A percentile compares a stretch with the other conserved stretches of the same genome.
Conservation (phyloP, 257 asterid genomes). For the Linaria vulgaris region DNA sequence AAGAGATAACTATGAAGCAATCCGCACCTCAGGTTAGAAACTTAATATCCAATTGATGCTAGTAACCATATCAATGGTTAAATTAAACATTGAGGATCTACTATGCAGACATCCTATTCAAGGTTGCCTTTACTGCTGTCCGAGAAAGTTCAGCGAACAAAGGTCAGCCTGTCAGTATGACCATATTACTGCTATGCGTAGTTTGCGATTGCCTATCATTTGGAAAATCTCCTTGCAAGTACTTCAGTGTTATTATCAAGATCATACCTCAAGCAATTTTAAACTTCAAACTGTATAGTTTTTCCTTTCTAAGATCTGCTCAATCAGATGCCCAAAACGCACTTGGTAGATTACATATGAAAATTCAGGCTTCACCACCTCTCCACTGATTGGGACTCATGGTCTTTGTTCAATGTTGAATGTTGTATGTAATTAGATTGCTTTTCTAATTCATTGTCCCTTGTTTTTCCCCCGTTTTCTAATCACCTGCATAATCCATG, state of each 20-base stretch:
- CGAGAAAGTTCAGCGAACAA: constrained; percentile 80
- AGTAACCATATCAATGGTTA: constrained; percentile 11
- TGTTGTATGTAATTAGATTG: not conserved
- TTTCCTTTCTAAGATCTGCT: not conserved
- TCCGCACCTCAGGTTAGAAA: constrained; percentile 57
- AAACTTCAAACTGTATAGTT: not conserved
- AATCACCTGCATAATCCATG: constrained; percentile 6
- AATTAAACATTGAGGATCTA: constrained; percentile 21
- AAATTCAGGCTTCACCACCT: constrained; percentile 16
- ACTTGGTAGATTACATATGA: constrained; percentile 7
- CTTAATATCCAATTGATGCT: constrained; percentile 24
- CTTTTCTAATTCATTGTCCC: not conserved
- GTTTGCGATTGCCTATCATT: constrained; percentile 23
- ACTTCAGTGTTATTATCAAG: not conserved
- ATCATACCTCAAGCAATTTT: constrained; percentile 10
- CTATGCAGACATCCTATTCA: constrained; percentile 65
- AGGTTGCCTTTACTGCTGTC: constrained; percentile 76
- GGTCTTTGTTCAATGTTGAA: no score
- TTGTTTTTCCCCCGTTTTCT: constrained; percentile 2
- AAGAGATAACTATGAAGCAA: constrained; percentile 43
- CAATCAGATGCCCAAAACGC: constrained; percentile 2
- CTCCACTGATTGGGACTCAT: not conserved
- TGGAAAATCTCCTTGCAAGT: not conserved
- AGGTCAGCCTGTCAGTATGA: constrained; percentile 47
- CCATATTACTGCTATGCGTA: not conserved